Evolutionary conservation across 768 basidiomycete species (phyloP), one percentile per base, ranked within the genome.

Genomic region (Rhodocollybia butyracea): DNA sequence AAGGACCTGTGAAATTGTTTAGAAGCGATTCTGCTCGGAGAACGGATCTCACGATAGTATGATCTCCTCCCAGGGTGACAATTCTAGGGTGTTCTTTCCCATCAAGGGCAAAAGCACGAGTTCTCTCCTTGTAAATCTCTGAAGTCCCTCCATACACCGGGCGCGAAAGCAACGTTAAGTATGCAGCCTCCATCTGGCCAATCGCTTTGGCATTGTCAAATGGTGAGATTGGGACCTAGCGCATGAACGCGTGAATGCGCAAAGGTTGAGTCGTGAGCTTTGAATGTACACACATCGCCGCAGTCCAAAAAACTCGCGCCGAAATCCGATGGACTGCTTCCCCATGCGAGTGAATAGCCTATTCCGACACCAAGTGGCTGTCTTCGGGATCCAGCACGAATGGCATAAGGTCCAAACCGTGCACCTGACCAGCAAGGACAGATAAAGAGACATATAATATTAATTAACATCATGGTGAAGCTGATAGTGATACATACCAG

Each of bases 171-270:
- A 88, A 68, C 1, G 82, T 81, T 15, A 74, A 68, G 63, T 88
- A 88, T 1, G 85, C 87, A 11, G 80, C 77, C 62, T 86, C 78
- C 73, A 89, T 84, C 61, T 88, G 85, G 55, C 83, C 82, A 29
- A 88, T 67, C 1, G 86, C 88, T 21, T 83, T 72, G 0, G 74
- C 73, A 59, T 85, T 83, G 67, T 89, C 85, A 59, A 80, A 85
- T 1, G 86, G 79, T 29, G 68, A 57, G 17, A 66, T 36, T n/a
- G 64, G 65, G 2, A 61, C 65, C 63, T 66, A n/a, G n/a, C 50
- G 4, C 17, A 29, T 56, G 19, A 17, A 57, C 7, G 22, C 11
- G 40, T 40, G 19, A 41, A 17, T 38, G 5, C 26, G 2, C 15
- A 45, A 52, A 31, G 29, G 15, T 21, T 21, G 40, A 27, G 21